Conservation (phyloP, 2,329 filamentous ascomycete species). For the Scleromitrula shiraiana region DNA sequence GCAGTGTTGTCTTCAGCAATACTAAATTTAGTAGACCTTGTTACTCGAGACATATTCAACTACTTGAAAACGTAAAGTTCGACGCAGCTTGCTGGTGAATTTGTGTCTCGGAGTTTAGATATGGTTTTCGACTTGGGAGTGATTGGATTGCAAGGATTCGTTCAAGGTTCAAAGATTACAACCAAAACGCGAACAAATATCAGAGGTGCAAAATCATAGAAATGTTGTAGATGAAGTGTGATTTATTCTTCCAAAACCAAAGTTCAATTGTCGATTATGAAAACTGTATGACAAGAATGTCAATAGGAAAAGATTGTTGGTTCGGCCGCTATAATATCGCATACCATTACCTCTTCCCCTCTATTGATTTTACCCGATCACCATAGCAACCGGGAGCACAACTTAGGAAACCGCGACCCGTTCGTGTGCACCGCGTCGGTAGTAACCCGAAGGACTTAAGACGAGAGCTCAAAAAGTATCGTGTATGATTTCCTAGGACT, state of each 20-base stretch:
- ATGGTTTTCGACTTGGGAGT: constrained; percentile 4
- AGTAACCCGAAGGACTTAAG: neutral
- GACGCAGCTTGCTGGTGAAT: constrained; percentile 3
- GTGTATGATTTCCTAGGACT: too few species aligned
- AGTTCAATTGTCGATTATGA: constrained; percentile 1
- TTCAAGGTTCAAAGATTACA: constrained; percentile 2
- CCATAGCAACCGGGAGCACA: constrained; percentile 3
- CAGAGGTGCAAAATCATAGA: constrained; percentile 2
- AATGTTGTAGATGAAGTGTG: constrained; percentile 1
- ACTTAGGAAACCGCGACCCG: neutral
- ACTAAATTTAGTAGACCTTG: constrained; percentile 25
- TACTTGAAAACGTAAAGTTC: neutral
- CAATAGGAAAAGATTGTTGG: constrained; percentile 3
- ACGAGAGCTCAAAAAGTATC: neutral
- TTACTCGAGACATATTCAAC: constrained; percentile 27
- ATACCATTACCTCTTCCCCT: too few species aligned
- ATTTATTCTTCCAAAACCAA: constrained; percentile 2
- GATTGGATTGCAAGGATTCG: constrained; percentile 2
- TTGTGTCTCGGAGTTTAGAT: constrained; percentile 9
- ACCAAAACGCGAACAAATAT: neutral
- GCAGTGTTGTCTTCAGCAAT: constrained; percentile 25
- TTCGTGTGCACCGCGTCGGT: neutral
- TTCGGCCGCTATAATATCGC: too few species aligned
- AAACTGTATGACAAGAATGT: too few species aligned
- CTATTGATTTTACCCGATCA: constrained; percentile 1